A percentile compares a stretch with the other conserved stretches of the same genome.
Evolutionary conservation across 1,139 yeast species (phyloP).

Genomic region (Debaryomyces udenii): DNA sequence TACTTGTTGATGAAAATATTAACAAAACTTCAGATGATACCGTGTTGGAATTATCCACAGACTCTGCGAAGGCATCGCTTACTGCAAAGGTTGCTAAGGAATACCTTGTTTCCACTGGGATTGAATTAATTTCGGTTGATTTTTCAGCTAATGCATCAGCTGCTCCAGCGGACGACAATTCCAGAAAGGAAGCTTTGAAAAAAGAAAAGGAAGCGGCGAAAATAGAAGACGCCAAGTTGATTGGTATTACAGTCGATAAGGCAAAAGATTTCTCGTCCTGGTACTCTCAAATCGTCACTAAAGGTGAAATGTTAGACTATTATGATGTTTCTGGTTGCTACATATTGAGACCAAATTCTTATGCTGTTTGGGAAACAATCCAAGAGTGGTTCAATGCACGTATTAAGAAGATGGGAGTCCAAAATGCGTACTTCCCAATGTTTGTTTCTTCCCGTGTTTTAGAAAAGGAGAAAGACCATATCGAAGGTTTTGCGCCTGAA

Average conservation of each 20-base stretch:
- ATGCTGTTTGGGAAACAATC: conserved; percentile 91
- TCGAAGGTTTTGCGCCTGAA: conserved; percentile 99
- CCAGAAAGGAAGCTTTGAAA: conserved; percentile 28
- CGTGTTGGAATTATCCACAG: conserved; percentile 62
- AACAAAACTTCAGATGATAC: conserved; percentile 36
- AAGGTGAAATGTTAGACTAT: conserved; percentile 98
- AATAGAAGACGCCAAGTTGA: conserved; percentile 85
- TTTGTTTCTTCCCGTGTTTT: conserved; percentile 90
- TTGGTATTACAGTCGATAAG: conserved; percentile 96
- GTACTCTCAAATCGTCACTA: conserved; percentile 94
- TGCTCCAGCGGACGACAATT: conserved; percentile 33
- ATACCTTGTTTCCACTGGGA: conserved; percentile 59
- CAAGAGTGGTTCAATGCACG: conserved; percentile 81
- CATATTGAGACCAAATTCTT: conserved; percentile 95
- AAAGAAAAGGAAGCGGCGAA: conserved; percentile 53
- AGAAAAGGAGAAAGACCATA: conserved; percentile 97
- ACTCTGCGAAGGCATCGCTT: conserved; percentile 58
- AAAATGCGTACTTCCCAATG: conserved; percentile 98
- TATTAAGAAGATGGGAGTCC: conserved; percentile 88
- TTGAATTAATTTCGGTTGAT: conserved; percentile 60
- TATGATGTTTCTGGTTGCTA: conserved; percentile 99
- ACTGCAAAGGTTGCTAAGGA: conserved; percentile 54
- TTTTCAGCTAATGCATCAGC: conserved; percentile 51
- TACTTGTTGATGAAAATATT: conserved; percentile 66
- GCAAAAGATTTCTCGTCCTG: conserved; percentile 90